Evolutionary conservation across 2,329 filamentous ascomycete genomes (phyloP), one percentile per base, ranked within the genome.

Genomic region (Penicillium sp.): DNA sequence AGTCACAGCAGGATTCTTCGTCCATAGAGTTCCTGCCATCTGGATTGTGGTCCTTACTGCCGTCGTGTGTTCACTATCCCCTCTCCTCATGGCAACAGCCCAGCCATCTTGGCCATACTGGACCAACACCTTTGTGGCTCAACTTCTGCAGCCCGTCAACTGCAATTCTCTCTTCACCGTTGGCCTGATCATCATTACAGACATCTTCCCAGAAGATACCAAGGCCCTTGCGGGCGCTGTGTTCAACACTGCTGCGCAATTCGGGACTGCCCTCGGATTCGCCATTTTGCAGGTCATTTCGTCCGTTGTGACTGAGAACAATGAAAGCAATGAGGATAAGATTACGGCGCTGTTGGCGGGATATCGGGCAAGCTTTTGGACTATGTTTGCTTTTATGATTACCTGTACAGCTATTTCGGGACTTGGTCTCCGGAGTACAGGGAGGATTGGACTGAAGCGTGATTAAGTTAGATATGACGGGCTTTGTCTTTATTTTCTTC

Each of bases 31-130:
- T 4, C 71, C 73, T 0, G 78, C 76, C 0, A 65, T 75, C 49
- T 77, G 75, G 71, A 71, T 82, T 3, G 74, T 82, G 4, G 62
- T 75, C 1, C 62, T 73, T 34, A 72, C 79, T 0, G 78, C 81
- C 0, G 8, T 79, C 0, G 58, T 85, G 11, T 77, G 76, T 60
- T 76, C 82, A 5, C 64, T 73, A 0, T 74, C 82, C 0, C 83
- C 84, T 0, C 69, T 86, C 4, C 72, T 86, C 3, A 86, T 86
- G 84, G 85, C 84, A 0, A 43, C 86, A 4, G 77, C 82, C 20
- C 67, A 80, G 3, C 79, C 82, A 0, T 53, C 67, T 0, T 83
- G 79, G 79, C 70, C 77, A 1, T 87, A 85, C 67, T 87, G 83
- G 83, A 71, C 71, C 37, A 75, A 72, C 50, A 77, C 76, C 8